A percentile compares a stretch with the other conserved stretches of the same genome.
These are phyloP conservation scores for Coemansia sp. DNA, from an alignment of 192 early-diverging fungal genomes.

Conservation along the genomic window DNA sequence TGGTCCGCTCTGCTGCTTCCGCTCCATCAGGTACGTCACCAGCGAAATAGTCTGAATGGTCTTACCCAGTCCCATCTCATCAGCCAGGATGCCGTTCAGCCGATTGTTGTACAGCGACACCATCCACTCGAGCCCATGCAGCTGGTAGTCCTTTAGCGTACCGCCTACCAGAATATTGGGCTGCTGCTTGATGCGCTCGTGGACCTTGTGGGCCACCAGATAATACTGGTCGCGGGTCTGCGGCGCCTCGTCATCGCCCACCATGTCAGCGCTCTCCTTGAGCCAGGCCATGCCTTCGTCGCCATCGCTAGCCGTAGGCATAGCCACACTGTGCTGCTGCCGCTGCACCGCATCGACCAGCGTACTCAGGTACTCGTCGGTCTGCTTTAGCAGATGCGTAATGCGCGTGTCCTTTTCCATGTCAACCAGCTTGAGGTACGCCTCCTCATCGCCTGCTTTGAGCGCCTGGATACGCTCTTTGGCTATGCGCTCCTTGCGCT, in stretches of 20 bases:
- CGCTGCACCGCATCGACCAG: conserved; percentile 82
- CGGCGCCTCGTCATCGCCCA: conserved; percentile 42
- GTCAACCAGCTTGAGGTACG: conserved; percentile 93
- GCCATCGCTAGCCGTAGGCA: conserved; percentile 27
- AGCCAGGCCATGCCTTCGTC: conserved; percentile 34
- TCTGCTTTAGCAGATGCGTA: conserved; percentile 87
- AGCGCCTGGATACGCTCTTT: conserved; percentile 96
- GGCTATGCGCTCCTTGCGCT: conserved; percentile 76
- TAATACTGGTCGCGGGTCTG: conserved; percentile 73
- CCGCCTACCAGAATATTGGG: conserved; percentile 86
- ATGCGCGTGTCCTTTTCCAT: conserved; percentile 96
- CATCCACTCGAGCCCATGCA: conserved; percentile 99
- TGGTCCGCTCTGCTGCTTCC: conserved; percentile 93
- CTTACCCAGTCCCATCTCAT: conserved; percentile 91
- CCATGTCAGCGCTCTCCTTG: conserved; percentile 35
- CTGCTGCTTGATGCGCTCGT: conserved; percentile 80
- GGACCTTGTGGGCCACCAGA: conserved; percentile 79
- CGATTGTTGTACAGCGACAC: conserved; percentile 98
- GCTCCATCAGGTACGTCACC: conserved; percentile 93
- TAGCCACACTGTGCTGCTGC: conserved; percentile 67
- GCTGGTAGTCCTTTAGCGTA: conserved; percentile 90
- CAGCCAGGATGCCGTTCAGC: conserved; percentile 96
- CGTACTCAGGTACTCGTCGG: conserved; percentile 78
- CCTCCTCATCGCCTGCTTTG: conserved; percentile 96
- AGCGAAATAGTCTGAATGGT: conserved; percentile 96